Evolutionary conservation across 139 green algal genomes (phyloP).

Genomic region (Picochlorum costavermella): DNA sequence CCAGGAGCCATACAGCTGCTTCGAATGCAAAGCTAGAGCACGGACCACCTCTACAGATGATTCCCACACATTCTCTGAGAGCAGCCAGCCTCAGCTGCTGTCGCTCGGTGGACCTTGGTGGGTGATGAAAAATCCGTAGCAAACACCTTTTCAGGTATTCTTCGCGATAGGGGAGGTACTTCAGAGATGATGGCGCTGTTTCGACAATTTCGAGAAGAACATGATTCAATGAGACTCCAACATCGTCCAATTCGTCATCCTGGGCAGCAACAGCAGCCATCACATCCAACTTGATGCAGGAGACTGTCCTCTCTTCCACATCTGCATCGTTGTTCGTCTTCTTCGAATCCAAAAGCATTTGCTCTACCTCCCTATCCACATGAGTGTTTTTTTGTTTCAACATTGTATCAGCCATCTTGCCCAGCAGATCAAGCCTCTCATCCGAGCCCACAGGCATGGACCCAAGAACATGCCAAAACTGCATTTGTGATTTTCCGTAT

Average conservation of each 20-base stretch:
- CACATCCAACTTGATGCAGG: constrained; percentile 32
- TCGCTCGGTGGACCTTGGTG: constrained; percentile 30
- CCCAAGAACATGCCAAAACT: constrained; percentile 27
- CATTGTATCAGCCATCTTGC: constrained; percentile 45
- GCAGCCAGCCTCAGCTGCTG: constrained; percentile 40
- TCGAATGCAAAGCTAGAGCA: constrained; percentile 56
- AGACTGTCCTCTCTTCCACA: constrained; percentile 13
- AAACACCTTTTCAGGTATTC: constrained; percentile 43
- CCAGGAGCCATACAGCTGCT: constrained; percentile 63
- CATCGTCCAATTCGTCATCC: constrained; percentile 5
- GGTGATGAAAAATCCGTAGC: constrained; percentile 31
- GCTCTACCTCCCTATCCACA: constrained; percentile 1
- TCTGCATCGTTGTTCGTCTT: neutral
- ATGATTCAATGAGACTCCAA: neutral
- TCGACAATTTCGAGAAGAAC: constrained; percentile 30
- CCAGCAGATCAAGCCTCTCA: constrained; percentile 30
- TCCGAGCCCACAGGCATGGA: neutral
- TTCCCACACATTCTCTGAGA: constrained; percentile 33
- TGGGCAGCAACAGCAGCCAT: constrained; percentile 10
- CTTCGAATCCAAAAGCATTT: neutral
- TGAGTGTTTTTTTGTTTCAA: constrained; percentile 16
- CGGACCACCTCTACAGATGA: constrained; percentile 20
- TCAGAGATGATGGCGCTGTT: constrained; percentile 19
- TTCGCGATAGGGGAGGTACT: constrained; percentile 50
- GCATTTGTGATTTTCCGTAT: constrained; percentile 18